Evolutionary conservation across 805 yeast genomes (phyloP).

Genomic region (Sungouiella blattae): DNA sequence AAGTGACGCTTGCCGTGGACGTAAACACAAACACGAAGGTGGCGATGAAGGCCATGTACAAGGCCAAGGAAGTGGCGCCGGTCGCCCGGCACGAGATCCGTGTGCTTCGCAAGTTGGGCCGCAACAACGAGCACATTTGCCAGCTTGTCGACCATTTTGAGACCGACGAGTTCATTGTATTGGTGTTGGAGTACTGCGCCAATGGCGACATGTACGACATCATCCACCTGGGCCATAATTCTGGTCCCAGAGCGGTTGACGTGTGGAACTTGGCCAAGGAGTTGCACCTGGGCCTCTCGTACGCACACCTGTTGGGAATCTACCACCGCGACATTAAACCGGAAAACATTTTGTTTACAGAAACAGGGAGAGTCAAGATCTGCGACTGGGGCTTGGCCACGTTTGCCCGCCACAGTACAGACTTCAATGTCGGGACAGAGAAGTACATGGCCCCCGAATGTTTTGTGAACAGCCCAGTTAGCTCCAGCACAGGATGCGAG

Average conservation of each 20-base stretch:
- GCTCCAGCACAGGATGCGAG: constrained; percentile 1
- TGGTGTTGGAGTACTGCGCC: constrained; percentile 65
- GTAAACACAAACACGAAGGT: constrained; percentile 28
- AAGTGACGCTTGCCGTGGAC: constrained; percentile 53
- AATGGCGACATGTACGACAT: constrained; percentile 68
- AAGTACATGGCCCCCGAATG: constrained; percentile 59
- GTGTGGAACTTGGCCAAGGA: constrained; percentile 45
- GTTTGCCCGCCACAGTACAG: constrained; percentile 16
- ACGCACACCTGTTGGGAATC: constrained; percentile 55
- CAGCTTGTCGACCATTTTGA: constrained; percentile 56
- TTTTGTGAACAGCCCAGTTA: constrained; percentile 16
- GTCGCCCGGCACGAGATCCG: constrained; percentile 56
- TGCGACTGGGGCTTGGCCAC: constrained; percentile 77
- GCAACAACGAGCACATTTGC: constrained; percentile 51
- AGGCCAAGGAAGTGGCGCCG: constrained; percentile 36
- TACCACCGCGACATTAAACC: constrained; percentile 75
- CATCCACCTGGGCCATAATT: constrained; percentile 22
- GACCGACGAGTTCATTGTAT: constrained; percentile 45
- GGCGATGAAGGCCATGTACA: constrained; percentile 54
- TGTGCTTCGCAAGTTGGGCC: constrained; percentile 36
- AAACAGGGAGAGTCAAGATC: constrained; percentile 51
- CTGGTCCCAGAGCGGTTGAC: constrained; percentile 20
- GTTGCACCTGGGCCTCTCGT: constrained; percentile 48
- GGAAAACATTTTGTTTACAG: constrained; percentile 58
- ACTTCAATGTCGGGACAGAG: constrained; percentile 52